Evolutionary conservation across 352 stramenopile genomes (phyloP).

Genomic region (Phytophthora capsici): DNA sequence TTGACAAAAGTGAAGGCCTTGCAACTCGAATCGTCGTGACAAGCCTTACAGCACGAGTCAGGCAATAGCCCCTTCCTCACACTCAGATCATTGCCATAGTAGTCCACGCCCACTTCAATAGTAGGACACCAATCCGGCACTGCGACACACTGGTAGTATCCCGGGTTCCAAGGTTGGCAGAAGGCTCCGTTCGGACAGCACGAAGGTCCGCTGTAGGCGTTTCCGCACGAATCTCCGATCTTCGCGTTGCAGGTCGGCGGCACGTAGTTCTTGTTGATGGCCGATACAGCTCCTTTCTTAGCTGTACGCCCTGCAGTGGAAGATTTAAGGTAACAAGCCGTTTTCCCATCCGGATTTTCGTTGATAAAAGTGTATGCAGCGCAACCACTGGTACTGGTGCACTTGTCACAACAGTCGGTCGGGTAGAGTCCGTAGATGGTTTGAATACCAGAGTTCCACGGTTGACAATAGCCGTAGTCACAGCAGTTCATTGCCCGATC

Average conservation of each 20-base stretch:
- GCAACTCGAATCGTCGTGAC: slow-evolving; percentile 42
- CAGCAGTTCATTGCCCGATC: slow-evolving; percentile 40
- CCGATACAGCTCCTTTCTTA: slow-evolving; percentile 55
- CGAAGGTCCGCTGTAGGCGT: slow-evolving; percentile 31
- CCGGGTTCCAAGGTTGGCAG: slow-evolving; percentile 69
- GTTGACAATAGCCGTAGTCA: slow-evolving; percentile 63
- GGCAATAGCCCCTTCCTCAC: slow-evolving; percentile 49
- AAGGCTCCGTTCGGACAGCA: slow-evolving; percentile 53
- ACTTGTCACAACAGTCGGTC: slow-evolving; percentile 49
- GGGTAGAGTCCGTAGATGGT: slow-evolving; percentile 50
- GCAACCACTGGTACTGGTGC: slow-evolving; percentile 48
- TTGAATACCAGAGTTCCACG: slow-evolving; percentile 61
- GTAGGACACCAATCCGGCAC: slow-evolving; percentile 47
- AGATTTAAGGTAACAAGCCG: slow-evolving; percentile 62
- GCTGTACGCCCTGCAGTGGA: slow-evolving; percentile 24
- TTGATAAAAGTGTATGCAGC: slow-evolving; percentile 69
- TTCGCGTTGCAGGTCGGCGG: slow-evolving; percentile 35
- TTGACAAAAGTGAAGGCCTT: slow-evolving; percentile 65
- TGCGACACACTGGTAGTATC: slow-evolving; percentile 64
- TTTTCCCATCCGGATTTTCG: slow-evolving; percentile 54
- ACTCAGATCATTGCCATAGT: slow-evolving; percentile 56
- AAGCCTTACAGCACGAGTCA: slow-evolving; percentile 58
- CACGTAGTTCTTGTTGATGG: slow-evolving; percentile 26
- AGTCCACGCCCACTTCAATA: slow-evolving; percentile 49
- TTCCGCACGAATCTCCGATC: slow-evolving; percentile 45